Evolutionary conservation across 345 rosid genomes (phyloP).

Genomic region (Bruguiera sexangula): DNA sequence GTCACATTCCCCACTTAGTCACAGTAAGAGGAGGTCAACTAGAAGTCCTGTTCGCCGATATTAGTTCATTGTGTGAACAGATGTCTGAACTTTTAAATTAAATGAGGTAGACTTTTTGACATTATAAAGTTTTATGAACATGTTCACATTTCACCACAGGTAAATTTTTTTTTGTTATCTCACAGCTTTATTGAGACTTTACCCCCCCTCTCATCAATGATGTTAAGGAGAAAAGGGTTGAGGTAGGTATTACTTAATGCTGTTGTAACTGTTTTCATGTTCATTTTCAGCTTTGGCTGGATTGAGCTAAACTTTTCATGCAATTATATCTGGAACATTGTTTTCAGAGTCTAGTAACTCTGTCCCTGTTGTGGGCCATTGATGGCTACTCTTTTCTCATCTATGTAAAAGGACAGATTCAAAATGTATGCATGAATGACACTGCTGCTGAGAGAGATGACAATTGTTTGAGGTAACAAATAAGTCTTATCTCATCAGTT

Average conservation of each 20-base stretch:
- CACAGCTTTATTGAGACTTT: constrained; percentile 87
- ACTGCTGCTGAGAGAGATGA: constrained; percentile 37
- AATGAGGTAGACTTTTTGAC: constrained; percentile 76
- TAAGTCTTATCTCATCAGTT: constrained; percentile 20
- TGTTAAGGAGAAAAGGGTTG: constrained; percentile 66
- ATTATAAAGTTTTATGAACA: constrained; percentile 38
- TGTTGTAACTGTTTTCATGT: constrained; percentile 33
- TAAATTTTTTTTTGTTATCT: constrained; percentile 49
- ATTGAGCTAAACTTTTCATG: too few species aligned
- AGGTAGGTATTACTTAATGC: constrained; percentile 69
- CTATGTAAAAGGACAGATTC: constrained; percentile 39
- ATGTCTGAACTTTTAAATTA: constrained; percentile 52
- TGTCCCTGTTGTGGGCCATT: constrained; percentile 17
- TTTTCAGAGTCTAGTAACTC: constrained; percentile 18
- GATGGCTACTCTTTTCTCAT: constrained; percentile 31
- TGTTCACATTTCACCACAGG: constrained; percentile 50
- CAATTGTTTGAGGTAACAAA: constrained; percentile 44
- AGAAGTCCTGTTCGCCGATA: constrained; percentile 69
- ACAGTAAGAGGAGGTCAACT: constrained; percentile 64
- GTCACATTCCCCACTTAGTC: constrained; percentile 85
- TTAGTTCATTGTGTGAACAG: constrained; percentile 49
- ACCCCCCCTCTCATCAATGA: constrained; percentile 45
- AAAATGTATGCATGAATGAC: constrained; percentile 40
- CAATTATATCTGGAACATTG: constrained; percentile 33
- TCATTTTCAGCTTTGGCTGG: constrained; percentile 29